Percentiles rank a stretch among this genome's conserved stretches.
phyloP scores from a whole-genome alignment of 345 rosid species.

The Streptanthus diversifolius region DNA sequence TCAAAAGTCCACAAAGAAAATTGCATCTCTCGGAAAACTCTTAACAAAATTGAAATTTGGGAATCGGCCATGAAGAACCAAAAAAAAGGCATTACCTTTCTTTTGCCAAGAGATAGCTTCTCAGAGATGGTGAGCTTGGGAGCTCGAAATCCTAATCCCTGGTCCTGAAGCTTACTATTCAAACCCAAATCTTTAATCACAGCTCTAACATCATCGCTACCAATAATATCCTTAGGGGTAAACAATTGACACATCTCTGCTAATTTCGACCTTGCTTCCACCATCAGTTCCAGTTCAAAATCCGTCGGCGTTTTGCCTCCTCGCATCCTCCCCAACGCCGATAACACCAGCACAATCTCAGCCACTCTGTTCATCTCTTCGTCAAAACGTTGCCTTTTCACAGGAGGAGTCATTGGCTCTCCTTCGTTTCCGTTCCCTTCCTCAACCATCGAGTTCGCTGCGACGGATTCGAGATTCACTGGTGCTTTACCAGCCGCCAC shows the following conservation, averaged over 20 bases:
- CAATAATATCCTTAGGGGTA: conserved; percentile 63
- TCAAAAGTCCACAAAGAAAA: neutral
- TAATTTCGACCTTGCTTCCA: conserved; percentile 69
- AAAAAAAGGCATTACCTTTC: conserved; percentile 49
- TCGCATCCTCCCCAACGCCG: conserved; percentile 72
- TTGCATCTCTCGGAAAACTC: neutral
- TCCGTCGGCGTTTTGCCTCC: conserved; percentile 63
- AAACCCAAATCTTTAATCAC: conserved; percentile 86
- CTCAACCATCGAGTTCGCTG: neutral
- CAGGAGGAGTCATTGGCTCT: conserved; percentile 20
- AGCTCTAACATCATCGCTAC: conserved; percentile 48
- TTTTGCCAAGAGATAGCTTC: conserved; percentile 53
- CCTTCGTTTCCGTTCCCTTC: conserved; percentile 11
- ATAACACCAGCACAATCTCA: conserved; percentile 77
- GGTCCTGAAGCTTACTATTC: conserved; percentile 50
- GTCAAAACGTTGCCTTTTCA: conserved; percentile 41
- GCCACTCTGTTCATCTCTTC: conserved; percentile 55
- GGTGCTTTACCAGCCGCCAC: neutral
- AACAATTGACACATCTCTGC: conserved; percentile 51
- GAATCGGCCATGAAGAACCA: neutral
- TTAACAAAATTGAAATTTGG: too few relatives aligned
- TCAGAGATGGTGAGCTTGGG: conserved; percentile 61
- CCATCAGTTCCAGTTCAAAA: conserved; percentile 62
- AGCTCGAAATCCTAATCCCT: conserved; percentile 51
- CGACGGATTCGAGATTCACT: neutral